A percentile compares a stretch with the other conserved stretches of the same genome.
phyloP scores from a whole-genome alignment of 1,284 basidiomycete genomes.

The Phenoliferia sp. region DNA sequence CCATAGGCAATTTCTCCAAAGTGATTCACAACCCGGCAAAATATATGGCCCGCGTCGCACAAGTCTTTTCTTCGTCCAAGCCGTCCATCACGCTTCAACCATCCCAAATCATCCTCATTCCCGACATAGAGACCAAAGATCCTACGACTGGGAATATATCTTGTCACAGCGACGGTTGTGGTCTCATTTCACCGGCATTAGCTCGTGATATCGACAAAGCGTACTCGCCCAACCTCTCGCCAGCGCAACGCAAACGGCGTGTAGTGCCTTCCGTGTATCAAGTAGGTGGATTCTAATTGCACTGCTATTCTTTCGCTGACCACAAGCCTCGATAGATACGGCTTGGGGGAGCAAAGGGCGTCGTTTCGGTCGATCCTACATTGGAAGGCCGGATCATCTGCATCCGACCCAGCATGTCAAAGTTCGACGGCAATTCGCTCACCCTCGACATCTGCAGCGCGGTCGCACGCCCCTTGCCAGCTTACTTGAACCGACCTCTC shows the following conservation, averaged over 20 bases:
- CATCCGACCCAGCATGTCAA: conserved; percentile 65
- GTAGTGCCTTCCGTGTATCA: conserved; percentile 9
- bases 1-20: conserved; percentile 29
- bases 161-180: conserved; percentile 51
- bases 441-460: conserved; percentile 65
- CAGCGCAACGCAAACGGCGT: conserved; percentile 35
- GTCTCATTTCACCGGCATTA: conserved; percentile 47
- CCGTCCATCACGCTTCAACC: conserved; percentile 56
- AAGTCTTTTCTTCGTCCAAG: conserved; percentile 28
- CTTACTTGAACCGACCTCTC: conserved; percentile 47
- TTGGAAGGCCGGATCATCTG: conserved; percentile 54
- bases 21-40: conserved; percentile 28
- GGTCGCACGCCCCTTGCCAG: conserved; percentile 55
- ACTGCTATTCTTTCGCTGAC: conserved; percentile 41
- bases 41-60: conserved; percentile 32
- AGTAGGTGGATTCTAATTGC: neutral
- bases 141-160: conserved; percentile 12
- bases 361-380: conserved; percentile 59
- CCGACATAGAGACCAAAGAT: conserved; percentile 56
- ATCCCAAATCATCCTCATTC: conserved; percentile 48
- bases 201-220: conserved; percentile 42
- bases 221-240: conserved; percentile 26
- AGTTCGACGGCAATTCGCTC: conserved; percentile 58
- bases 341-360: conserved; percentile 69
- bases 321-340: conserved; percentile 56